phyloP scores from a whole-genome alignment of 768 basidiomycete genomes.

The Leucocoprinus birnbaumii region DNA sequence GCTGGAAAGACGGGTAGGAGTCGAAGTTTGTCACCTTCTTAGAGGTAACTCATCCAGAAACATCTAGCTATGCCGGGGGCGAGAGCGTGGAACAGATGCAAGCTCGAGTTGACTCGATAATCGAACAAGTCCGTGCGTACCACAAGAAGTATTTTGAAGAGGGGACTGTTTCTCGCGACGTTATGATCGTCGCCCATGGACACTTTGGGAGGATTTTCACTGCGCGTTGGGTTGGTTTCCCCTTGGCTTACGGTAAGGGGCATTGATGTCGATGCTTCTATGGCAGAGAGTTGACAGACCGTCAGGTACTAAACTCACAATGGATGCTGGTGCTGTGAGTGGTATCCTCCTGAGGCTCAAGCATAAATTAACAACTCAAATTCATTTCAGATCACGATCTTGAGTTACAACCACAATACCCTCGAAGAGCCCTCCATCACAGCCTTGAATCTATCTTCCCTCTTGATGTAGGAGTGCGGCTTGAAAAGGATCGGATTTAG shows the following conservation, averaged over 20 bases:
- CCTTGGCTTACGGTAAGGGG: conserved; percentile 49
- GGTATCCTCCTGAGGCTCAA: not conserved
- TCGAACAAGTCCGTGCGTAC: conserved; percentile 70
- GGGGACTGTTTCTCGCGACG: conserved; percentile 65
- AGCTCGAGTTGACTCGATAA: conserved; percentile 71
- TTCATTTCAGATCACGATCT: conserved; percentile 69
- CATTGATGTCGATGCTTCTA: not conserved
- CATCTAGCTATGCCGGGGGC: conserved; percentile 76
- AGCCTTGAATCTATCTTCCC: conserved; percentile 62
- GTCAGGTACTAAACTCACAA: conserved; percentile 13
- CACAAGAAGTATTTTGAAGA: conserved; percentile 71
- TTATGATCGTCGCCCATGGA: conserved; percentile 89
- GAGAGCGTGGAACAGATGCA: conserved; percentile 83
- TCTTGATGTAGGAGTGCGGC: conserved; percentile 13
- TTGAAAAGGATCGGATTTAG: not conserved
- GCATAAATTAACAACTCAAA: conserved; percentile 11
- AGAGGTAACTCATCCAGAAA: not conserved
- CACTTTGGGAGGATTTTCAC: conserved; percentile 79
- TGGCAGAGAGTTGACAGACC: not conserved
- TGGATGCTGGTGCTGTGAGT: conserved; percentile 14
- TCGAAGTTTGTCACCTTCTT: not conserved
- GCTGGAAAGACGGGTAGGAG: conserved; percentile 80
- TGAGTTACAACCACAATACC: conserved; percentile 82
- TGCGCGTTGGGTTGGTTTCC: conserved; percentile 78
- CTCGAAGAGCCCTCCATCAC: conserved; percentile 77